These are phyloP conservation scores for Vitis rotundifolia DNA, from an alignment of 164 flowering plant species.

Conservation along the genomic window DNA sequence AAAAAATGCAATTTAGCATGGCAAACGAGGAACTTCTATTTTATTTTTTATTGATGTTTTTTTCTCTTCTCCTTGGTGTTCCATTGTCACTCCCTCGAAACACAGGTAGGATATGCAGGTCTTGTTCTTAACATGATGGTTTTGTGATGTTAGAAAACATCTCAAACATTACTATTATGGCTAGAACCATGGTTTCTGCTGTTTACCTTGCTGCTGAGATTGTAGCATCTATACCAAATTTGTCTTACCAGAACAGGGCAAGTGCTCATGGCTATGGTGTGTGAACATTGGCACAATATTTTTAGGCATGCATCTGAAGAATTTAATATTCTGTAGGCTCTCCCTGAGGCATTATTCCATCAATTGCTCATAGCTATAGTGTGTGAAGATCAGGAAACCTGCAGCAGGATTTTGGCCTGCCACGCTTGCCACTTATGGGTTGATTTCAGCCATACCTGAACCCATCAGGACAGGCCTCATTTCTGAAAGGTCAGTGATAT, in stretches of 20 bases:
- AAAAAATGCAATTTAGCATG: no score
- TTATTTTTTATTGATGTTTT: no score
- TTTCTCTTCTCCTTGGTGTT: no score
- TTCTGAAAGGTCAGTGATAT: no score
- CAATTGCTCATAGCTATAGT: constrained; percentile 22
- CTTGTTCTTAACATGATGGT: constrained; percentile 23
- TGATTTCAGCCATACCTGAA: no score
- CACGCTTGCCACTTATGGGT: no score
- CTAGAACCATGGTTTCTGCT: constrained; percentile 9
- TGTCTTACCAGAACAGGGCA: constrained; percentile 23
- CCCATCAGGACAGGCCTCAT: no score
- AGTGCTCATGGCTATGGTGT: neutral
- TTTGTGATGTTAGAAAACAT: constrained; percentile 25
- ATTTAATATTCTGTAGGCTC: constrained; percentile 6
- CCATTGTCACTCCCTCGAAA: no score
- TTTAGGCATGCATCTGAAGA: no score
- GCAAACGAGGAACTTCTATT: no score
- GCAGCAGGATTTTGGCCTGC: no score
- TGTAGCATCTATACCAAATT: constrained; percentile 23
- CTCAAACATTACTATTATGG: constrained; percentile 21
- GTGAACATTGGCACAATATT: neutral
- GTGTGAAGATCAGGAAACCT: constrained; percentile 20
- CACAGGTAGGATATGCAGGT: constrained; percentile 27
- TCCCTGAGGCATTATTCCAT: constrained; percentile 27
- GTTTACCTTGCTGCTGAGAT: constrained; percentile 26